phyloP scores from a whole-genome alignment of 768 basidiomycete species.

The Psilocybe sp. region DNA sequence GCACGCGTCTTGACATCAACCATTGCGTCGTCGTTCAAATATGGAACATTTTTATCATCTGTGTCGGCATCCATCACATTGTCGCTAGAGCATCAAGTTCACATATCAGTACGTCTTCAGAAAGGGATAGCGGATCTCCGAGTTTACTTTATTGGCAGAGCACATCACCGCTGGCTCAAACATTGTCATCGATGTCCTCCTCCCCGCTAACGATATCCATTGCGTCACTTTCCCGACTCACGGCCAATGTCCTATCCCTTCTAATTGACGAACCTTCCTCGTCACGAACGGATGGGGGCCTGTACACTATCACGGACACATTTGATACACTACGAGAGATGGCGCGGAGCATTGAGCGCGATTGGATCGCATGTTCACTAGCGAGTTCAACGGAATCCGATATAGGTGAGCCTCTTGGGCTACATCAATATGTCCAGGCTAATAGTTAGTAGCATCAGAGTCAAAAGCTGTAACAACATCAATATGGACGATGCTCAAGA shows the following conservation, averaged over 20 bases:
- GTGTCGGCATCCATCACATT: conserved; percentile 30
- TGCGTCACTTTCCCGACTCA: conserved; percentile 33
- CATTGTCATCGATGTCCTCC: conserved; percentile 32
- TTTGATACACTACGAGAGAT: conserved; percentile 32
- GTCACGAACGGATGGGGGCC: conserved; percentile 24
- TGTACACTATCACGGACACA: conserved; percentile 26
- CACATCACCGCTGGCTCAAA: conserved; percentile 30
- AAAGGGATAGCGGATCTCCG: neutral
- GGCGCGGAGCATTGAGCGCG: conserved; percentile 40
- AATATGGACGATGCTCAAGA: conserved; percentile 72
- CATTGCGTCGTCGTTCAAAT: conserved; percentile 52
- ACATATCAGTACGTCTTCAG: conserved; percentile 25
- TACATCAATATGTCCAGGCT: neutral
- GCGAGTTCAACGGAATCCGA: conserved; percentile 31
- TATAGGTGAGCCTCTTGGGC: conserved; percentile 22
- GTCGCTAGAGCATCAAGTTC: conserved; percentile 23
- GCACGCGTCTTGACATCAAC: conserved; percentile 35
- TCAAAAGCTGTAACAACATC: conserved; percentile 42
- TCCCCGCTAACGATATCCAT: conserved; percentile 32
- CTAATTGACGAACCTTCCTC: conserved; percentile 32
- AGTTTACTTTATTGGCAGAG: conserved; percentile 13
- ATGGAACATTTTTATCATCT: conserved; percentile 51
- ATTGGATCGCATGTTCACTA: conserved; percentile 44
- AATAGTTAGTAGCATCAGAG: conserved; percentile 33
- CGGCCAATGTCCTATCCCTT: conserved; percentile 30